A percentile compares a stretch with the other conserved stretches of the same genome.
Evolutionary conservation across 345 rosid species (phyloP).

Genomic region (Salix dunnii): DNA sequence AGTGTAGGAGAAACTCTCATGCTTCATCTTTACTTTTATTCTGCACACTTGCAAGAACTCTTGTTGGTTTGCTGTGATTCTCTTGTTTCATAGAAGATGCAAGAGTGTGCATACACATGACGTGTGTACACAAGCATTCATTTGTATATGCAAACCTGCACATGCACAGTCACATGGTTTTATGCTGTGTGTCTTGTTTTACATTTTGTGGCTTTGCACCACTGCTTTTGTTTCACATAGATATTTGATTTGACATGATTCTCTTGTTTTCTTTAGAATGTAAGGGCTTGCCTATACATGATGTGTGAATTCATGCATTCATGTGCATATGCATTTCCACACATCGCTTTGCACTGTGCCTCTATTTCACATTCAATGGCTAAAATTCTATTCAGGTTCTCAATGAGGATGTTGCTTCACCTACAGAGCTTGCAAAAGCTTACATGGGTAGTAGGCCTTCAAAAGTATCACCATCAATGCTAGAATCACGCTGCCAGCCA

Average conservation of each 20-base stretch:
- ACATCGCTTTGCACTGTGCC: neutral
- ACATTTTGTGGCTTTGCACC: neutral
- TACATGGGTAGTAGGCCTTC: conserved; percentile 89
- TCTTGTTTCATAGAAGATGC: neutral
- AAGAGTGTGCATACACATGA: neutral
- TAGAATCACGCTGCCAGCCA: conserved; percentile 41
- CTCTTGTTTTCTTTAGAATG: neutral
- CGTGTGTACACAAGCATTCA: neutral
- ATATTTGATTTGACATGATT: neutral
- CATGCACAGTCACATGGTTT: neutral
- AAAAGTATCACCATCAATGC: conserved; percentile 56
- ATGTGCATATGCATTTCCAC: neutral
- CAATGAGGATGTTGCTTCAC: conserved; percentile 68
- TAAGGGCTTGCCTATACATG: neutral
- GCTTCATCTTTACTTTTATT: neutral
- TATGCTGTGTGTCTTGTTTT: neutral
- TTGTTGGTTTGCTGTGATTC: neutral
- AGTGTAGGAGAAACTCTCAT: conserved; percentile 37
- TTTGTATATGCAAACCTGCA: neutral
- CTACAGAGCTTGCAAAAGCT: conserved; percentile 94
- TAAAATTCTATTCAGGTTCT: conserved; percentile 48
- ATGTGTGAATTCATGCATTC: neutral
- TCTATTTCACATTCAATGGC: conserved; percentile 19
- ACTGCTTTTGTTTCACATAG: neutral
- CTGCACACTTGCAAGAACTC: neutral